These are phyloP conservation scores for Talaromyces thailandensis DNA, from an alignment of 495 filamentous ascomycete species.

Conservation along the genomic window DNA sequence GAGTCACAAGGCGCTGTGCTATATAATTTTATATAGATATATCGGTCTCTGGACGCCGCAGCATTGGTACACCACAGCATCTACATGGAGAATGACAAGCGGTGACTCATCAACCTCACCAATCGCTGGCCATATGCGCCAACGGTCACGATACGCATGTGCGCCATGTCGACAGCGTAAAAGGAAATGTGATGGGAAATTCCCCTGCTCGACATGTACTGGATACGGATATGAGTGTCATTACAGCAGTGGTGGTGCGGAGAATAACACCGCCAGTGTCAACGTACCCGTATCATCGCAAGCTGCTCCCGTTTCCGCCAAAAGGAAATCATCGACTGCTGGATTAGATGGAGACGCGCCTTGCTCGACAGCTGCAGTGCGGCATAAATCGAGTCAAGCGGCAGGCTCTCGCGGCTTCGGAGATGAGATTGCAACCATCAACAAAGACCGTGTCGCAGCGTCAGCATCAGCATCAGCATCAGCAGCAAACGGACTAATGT, in stretches of 20 bases:
- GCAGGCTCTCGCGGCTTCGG: neutral
- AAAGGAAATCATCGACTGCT: neutral
- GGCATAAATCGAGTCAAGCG: neutral
- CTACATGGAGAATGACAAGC: neutral
- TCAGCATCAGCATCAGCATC: too few relatives aligned
- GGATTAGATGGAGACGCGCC: neutral
- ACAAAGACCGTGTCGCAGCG: neutral
- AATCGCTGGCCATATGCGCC: conserved; percentile 10
- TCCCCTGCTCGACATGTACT: conserved; percentile 29
- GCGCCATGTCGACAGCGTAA: conserved; percentile 33
- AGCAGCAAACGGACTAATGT: conserved; percentile 10
- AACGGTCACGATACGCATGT: conserved; percentile 28
- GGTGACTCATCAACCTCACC: neutral
- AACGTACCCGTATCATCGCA: neutral
- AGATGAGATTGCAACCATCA: neutral
- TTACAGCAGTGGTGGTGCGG: conserved; percentile 13
- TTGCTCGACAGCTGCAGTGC: neutral
- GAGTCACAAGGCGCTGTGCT: neutral
- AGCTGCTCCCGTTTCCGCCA: neutral
- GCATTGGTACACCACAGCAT: neutral
- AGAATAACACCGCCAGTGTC: neutral
- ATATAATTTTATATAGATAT: neutral
- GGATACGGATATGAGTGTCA: conserved; percentile 34
- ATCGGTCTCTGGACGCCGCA: neutral
- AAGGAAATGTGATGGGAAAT: conserved; percentile 32